Evolutionary conservation across 805 yeast species (phyloP), one percentile per base, ranked within the genome.

Genomic region (Lachancea cidri): DNA sequence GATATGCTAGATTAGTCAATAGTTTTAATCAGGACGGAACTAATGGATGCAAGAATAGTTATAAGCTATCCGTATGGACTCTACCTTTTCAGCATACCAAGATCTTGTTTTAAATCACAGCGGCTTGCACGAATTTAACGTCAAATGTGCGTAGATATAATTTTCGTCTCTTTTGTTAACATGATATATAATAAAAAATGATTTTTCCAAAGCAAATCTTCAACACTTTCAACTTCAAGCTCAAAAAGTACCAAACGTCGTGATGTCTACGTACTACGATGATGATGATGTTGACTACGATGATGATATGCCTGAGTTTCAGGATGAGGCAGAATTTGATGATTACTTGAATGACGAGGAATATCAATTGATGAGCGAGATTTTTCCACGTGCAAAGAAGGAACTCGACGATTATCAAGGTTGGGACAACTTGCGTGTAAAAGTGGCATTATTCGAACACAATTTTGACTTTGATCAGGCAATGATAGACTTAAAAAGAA

Each of bases 371-470:
- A 64, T 79, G 49, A 67, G 71, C 45, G 69, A 64, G 2, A 40
- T 64, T n/a, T 65, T 78, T 30, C 81, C 82, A 2, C 36, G 51
- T 17, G 58, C 73, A 17, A 71, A 70, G 50, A 46, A 60, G 29
- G 54, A 53, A 39, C 51, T 74, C 40, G 61, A 51, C 22, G 60
- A 65, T 15, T 76, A 73, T 49, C 66, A 70, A 41, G 68, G 73
- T 27, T 64, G 66, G 49, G 55, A 52, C 16, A 70, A 76, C 29
- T 42, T 63, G 11, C 68, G 69, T 33, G 57, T 79, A 40, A 79
- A 79, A 53, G 72, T 74, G 51, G 68, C 75, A 1, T 64, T 79
- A 5, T 77, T 75, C 62, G 71, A 65, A 50, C 72, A 72, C 44
- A 72, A 74, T 51, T 79, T 71, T 50, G 72, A 71, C 27, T 42